Evolutionary conservation across 768 basidiomycete genomes (phyloP), one percentile per base, ranked within the genome.

Genomic region (Kwoniella bestiolae): DNA sequence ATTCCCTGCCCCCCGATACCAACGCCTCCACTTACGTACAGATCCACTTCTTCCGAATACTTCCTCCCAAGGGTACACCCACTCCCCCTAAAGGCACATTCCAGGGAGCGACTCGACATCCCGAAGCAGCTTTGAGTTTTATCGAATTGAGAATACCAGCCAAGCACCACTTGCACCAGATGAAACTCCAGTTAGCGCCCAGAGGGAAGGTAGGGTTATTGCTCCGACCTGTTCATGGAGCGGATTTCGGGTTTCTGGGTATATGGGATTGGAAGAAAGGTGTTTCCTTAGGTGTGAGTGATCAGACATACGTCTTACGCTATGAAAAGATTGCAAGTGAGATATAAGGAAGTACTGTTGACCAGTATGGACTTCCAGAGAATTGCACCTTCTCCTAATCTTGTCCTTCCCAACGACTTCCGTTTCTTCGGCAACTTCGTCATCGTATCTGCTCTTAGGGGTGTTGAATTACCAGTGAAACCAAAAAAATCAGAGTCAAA

Each of bases 211-310:
- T 53, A 9, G 51, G 51, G 0, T 3, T 53, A 21, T 14, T 28
- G 14, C 14, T 34, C 12, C 25, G 29, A 53, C 18, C 26, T 21
- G 21, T 7, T 16, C 12, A 12, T 53, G 29, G 14, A 14, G 31
- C 26, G 8, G 29, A 53, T n/a, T 34, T 34, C 29, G 18, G 6
- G 3, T 53, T 29, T 12, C 3, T 53, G 29, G 51, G 28, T 4
- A 7, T 53, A 12, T 53, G 51, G 51, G 31, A 53, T 53, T 53
- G 51, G 51, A 53, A 53, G 21, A 53, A 18, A 31, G 51, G 51
- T 29, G 51, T 29, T 29, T 53, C 28, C 11, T 12, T 53, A 29
- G 51, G 51, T 3, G 51, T 53, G 29, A 53, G 51, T 53, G 12
- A n/a, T n/a, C n/a, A 29, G 14, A 25, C 14, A 18, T 14, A n/a